Percentiles rank a stretch among this genome's conserved stretches.
These are phyloP conservation scores for Pyricularia pennisetigena DNA, from an alignment of 2,329 filamentous ascomycete genomes.

Conservation along the genomic window DNA sequence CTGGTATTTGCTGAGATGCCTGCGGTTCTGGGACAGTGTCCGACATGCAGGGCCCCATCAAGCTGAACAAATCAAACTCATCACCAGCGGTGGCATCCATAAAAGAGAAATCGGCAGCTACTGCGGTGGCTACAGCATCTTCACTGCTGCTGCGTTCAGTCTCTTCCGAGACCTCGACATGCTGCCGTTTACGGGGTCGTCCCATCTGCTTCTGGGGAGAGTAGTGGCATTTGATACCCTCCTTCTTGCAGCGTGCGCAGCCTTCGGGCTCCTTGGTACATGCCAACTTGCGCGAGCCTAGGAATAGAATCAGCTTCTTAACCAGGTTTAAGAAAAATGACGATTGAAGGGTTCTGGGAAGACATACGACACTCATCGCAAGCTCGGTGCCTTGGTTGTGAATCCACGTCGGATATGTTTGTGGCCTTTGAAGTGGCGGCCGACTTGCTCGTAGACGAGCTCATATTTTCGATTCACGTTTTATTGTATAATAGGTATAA, in stretches of 20 bases:
- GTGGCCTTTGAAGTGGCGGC: background rate
- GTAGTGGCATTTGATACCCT: conserved; percentile 49
- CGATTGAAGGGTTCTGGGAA: background rate
- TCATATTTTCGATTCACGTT: background rate
- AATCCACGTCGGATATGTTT: background rate
- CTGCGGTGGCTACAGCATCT: background rate
- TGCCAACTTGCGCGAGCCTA: conserved; percentile 53
- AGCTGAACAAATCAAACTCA: conserved; percentile 11
- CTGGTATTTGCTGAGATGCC: background rate
- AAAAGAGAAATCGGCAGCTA: conserved; percentile 20
- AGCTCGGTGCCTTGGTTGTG: conserved; percentile 42
- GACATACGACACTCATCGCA: conserved; percentile 59
- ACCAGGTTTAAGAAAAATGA: background rate
- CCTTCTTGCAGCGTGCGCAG: conserved; percentile 47
- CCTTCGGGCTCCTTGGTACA: conserved; percentile 53
- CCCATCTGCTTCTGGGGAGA: conserved; percentile 59
- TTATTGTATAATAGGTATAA: background rate
- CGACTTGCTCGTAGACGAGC: background rate
- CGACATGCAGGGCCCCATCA: background rate
- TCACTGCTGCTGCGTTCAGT: background rate
- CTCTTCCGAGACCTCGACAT: conserved; percentile 17
- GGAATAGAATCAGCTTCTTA: background rate
- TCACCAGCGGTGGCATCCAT: conserved; percentile 17
- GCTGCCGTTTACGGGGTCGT: conserved; percentile 47
- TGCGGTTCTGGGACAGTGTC: background rate